Conservation (phyloP, 225 moss, liverwort and hornwort species). For the Bryoerythrophyllum caledonicum region DNA sequence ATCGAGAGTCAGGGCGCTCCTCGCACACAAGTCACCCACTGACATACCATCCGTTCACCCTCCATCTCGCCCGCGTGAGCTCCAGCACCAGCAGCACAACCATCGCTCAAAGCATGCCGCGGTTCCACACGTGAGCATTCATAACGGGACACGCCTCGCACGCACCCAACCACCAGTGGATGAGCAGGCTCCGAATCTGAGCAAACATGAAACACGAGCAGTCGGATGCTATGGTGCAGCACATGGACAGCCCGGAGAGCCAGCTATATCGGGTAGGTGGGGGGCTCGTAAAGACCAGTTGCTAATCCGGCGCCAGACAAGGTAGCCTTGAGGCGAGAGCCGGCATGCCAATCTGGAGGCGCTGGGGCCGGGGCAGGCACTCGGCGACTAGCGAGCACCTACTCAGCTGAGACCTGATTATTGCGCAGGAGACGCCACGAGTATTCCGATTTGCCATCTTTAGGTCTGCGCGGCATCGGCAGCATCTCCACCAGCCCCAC, state of each 20-base stretch:
- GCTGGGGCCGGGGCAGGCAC: background rate
- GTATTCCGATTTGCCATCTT: background rate
- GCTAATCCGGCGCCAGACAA: conserved; percentile 9
- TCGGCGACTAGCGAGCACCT: background rate
- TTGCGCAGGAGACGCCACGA: background rate
- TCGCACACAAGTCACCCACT: too few species aligned
- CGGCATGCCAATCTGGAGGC: background rate
- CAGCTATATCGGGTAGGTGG: background rate
- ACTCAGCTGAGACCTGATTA: too few species aligned
- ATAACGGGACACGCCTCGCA: background rate
- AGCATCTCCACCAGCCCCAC: conserved; percentile 11
- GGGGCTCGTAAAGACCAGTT: background rate
- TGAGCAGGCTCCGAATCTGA: background rate
- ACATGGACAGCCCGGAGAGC: background rate
- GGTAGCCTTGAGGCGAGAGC: background rate
- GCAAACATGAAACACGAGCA: background rate
- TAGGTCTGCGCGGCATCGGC: background rate
- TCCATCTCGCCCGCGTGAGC: conserved; percentile 28
- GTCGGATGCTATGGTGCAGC: background rate
- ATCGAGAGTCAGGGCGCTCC: background rate
- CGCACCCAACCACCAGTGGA: too few species aligned
- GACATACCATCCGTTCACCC: conserved; percentile 43
- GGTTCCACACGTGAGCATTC: background rate
- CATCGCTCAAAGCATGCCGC: conserved; percentile 12
- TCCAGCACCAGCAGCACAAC: conserved; percentile 13